These are phyloP conservation scores for Aspergillus hiratsukae DNA, from an alignment of 2,329 filamentous ascomycete species.

Conservation along the genomic window DNA sequence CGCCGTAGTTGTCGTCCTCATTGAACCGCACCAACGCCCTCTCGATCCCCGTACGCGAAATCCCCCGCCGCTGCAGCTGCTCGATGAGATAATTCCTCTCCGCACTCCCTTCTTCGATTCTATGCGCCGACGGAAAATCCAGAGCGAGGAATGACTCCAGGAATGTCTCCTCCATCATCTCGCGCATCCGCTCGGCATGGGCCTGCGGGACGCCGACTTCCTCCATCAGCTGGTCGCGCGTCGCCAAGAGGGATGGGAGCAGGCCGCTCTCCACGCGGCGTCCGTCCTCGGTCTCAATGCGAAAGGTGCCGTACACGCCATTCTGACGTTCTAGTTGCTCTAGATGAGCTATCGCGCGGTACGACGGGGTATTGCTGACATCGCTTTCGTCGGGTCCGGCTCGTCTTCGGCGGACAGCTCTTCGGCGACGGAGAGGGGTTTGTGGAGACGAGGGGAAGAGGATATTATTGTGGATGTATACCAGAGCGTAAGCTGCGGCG, in stretches of 20 bases:
- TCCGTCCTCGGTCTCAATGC: slow-evolving; percentile 40
- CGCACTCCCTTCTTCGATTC: slow-evolving; percentile 26
- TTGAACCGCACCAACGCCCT: slow-evolving; percentile 37
- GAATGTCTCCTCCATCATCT: slow-evolving; percentile 43
- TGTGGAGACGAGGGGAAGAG: slow-evolving; percentile 21
- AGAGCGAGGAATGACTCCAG: slow-evolving; percentile 40
- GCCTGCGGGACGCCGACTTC: slow-evolving; percentile 34
- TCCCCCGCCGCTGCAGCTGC: slow-evolving; percentile 37
- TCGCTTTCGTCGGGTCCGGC: slow-evolving; percentile 21
- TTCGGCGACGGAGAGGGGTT: slow-evolving; percentile 34
- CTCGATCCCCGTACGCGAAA: slow-evolving; percentile 35
- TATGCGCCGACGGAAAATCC: slow-evolving; percentile 37
- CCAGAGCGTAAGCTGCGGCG: slow-evolving; percentile 39
- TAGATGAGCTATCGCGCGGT: slow-evolving; percentile 35
- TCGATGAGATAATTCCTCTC: slow-evolving; percentile 36
- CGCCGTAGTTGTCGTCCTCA: slow-evolving; percentile 36
- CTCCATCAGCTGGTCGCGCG: slow-evolving; percentile 40
- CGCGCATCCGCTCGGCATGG: slow-evolving; percentile 39
- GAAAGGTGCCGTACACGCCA: slow-evolving; percentile 40
- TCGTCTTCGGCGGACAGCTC: slow-evolving; percentile 34
- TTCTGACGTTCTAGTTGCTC: slow-evolving; percentile 39
- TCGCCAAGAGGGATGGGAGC: slow-evolving; percentile 39
- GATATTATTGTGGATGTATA: slow-evolving; percentile 36
- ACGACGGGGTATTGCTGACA: slow-evolving; percentile 30
- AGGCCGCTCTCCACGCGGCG: slow-evolving; percentile 39